A percentile compares a stretch with the other conserved stretches of the same genome.
phyloP scores from a whole-genome alignment of 805 yeast genomes.

The Metschnikowia gruessii region DNA sequence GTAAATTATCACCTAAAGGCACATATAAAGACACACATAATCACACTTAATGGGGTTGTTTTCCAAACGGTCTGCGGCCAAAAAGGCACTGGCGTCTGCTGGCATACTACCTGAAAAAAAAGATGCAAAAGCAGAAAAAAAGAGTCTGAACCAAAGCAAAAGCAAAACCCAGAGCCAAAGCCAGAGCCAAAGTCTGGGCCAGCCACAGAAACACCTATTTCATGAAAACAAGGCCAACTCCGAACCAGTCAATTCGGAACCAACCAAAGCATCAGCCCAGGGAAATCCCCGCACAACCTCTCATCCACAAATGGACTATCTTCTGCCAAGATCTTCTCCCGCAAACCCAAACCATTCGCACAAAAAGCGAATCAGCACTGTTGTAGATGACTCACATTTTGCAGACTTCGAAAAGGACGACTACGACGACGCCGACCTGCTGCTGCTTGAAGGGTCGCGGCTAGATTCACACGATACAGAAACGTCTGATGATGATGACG shows the following conservation, averaged over 20 bases:
- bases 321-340: too few relatives aligned
- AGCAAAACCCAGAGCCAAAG: background rate
- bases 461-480: background rate
- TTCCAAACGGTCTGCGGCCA: conserved; percentile 1
- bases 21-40: too few relatives aligned
- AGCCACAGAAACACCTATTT: background rate
- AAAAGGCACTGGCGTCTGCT: background rate
- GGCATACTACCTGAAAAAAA: background rate
- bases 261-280: too few relatives aligned
- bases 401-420: conserved; percentile 20
- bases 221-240: too few relatives aligned
- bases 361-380: conserved; percentile 26
- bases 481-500: conserved; percentile 13
- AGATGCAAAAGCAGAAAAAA: background rate
- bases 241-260: too few relatives aligned
- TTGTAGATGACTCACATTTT: conserved; percentile 24
- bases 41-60: conserved; percentile 6
- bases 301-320: too few relatives aligned
- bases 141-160: too few relatives aligned
- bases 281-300: too few relatives aligned
- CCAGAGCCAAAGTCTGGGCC: background rate
- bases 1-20: too few relatives aligned
- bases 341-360: too few relatives aligned
- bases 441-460: background rate
- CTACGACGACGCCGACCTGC: conserved; percentile 17